phyloP scores from a whole-genome alignment of 495 filamentous ascomycete species.

The Penicillium bialowiezense region DNA sequence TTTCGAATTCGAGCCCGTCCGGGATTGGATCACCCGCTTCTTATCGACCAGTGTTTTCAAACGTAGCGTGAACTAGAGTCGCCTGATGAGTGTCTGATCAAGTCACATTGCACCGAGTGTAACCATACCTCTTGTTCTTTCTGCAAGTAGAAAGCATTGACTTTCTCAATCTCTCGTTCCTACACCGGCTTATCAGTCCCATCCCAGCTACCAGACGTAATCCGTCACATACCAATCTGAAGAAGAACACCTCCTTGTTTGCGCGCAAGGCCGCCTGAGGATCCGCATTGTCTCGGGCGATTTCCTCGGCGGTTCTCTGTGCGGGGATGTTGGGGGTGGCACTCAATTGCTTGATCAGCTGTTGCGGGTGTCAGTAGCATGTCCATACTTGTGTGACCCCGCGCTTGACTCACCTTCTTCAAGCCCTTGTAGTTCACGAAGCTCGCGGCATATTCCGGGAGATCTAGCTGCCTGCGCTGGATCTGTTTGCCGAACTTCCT shows the following conservation, averaged over 20 bases:
- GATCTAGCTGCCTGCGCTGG: conserved; percentile 96
- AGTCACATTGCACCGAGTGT: not conserved
- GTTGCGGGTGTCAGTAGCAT: conserved; percentile 15
- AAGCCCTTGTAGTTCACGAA: conserved; percentile 99
- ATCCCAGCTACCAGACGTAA: too few relatives aligned
- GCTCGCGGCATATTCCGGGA: conserved; percentile 97
- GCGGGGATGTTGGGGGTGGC: conserved; percentile 79
- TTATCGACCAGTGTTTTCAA: conserved; percentile 91
- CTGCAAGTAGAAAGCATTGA: conserved; percentile 95
- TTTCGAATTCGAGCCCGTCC: conserved; percentile 70
- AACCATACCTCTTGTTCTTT: conserved; percentile 90
- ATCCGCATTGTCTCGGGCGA: conserved; percentile 53
- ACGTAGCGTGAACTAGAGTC: conserved; percentile 77
- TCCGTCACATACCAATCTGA: conserved; percentile 71
- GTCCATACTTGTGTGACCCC: not conserved
- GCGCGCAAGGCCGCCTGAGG: conserved; percentile 91
- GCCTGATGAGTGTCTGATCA: conserved; percentile 3
- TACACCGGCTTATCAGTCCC: conserved; percentile 30
- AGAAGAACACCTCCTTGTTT: conserved; percentile 98
- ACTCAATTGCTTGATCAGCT: conserved; percentile 98
- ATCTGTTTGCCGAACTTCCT: conserved; percentile 99
- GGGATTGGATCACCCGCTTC: conserved; percentile 81
- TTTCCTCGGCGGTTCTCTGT: conserved; percentile 58
- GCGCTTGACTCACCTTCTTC: conserved; percentile 70
- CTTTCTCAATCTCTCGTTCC: conserved; percentile 97